Conservation (phyloP, 768 basidiomycete genomes). For the Pisolithus marmoratus region DNA sequence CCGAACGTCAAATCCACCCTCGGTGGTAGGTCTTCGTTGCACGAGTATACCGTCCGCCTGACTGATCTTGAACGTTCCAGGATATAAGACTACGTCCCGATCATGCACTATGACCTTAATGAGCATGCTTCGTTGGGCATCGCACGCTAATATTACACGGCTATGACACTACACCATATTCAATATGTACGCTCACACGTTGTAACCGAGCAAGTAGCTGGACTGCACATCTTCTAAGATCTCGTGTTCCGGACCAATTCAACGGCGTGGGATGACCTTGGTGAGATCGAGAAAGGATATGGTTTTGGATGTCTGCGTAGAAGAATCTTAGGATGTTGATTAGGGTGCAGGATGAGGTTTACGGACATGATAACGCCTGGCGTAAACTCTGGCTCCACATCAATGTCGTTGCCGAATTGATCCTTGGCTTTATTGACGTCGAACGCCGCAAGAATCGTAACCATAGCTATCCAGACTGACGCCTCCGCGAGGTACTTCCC, state of each 20-base stretch:
- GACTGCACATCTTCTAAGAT: conserved; percentile 9
- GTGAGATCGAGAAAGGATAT: conserved; percentile 17
- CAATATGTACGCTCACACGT: conserved; percentile 6
- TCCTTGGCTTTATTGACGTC: conserved; percentile 26
- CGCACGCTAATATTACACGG: no score
- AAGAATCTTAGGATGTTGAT: not conserved
- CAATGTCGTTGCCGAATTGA: conserved; percentile 24
- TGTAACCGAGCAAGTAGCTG: conserved; percentile 7
- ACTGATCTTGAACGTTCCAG: conserved; percentile 5
- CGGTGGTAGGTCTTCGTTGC: conserved; percentile 21
- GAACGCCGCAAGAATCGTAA: conserved; percentile 22
- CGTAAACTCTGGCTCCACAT: conserved; percentile 18
- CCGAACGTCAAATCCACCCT: conserved; percentile 27
- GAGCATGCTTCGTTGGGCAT: not conserved
- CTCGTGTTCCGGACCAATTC: conserved; percentile 11
- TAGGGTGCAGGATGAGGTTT: not conserved
- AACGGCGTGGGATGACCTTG: conserved; percentile 7
- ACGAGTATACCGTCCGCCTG: not conserved
- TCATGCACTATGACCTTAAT: not conserved
- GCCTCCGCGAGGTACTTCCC: conserved; percentile 22
- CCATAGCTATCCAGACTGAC: conserved; percentile 22
- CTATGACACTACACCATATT: not conserved
- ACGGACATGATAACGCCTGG: conserved; percentile 23
- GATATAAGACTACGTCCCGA: conserved; percentile 13
- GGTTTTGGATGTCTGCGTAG: conserved; percentile 9